phyloP scores from a whole-genome alignment of 805 yeast genomes.

The Yueomyces sp. region DNA sequence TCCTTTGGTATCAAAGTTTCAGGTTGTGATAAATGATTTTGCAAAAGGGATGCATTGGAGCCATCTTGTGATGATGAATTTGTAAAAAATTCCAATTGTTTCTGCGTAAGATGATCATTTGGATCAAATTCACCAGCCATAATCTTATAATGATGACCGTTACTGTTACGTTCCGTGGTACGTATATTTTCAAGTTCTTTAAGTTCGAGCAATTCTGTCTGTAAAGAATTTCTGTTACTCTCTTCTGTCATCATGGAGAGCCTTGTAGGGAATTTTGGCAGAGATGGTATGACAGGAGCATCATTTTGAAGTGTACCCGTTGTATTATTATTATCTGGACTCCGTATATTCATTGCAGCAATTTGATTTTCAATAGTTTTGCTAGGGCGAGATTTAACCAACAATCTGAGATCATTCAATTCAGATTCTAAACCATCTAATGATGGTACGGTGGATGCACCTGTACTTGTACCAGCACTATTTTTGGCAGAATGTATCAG shows the following conservation, averaged over 20 bases:
- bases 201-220: background rate
- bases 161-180: too few relatives aligned
- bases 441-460: background rate
- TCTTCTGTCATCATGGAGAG: background rate
- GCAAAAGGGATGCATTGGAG: background rate
- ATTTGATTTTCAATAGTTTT: background rate
- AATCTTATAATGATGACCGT: background rate
- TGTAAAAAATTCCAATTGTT: background rate
- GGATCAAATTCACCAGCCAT: background rate
- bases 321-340: background rate
- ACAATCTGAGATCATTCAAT: background rate
- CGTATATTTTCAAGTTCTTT: background rate
- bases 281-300: background rate
- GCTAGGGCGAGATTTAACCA: background rate
- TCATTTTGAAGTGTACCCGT: background rate
- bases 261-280: background rate
- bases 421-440: background rate
- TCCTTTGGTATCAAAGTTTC: background rate
- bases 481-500: background rate
- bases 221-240: background rate
- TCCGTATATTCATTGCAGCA: background rate
- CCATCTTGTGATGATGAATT: background rate
- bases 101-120: background rate
- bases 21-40: background rate
- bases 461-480: background rate